Evolutionary conservation across 106 monocot genomes (phyloP).

Genomic region (Xerophyta viscosa): DNA sequence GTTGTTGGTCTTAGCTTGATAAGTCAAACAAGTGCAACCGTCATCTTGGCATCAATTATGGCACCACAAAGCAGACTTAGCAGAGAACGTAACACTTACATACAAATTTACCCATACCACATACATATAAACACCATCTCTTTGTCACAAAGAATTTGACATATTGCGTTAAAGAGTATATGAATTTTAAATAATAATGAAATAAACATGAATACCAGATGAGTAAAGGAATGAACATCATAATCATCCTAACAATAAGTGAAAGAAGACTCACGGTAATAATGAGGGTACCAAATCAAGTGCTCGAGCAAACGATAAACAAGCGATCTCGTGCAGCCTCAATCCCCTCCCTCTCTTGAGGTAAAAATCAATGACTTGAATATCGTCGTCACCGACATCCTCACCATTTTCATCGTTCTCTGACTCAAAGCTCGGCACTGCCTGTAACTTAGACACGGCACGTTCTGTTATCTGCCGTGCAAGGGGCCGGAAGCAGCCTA

Average conservation of each 20-base stretch:
- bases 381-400: constrained; percentile 50
- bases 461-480: constrained; percentile 25
- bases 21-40: too few species aligned
- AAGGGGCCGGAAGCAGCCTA: constrained; percentile 87
- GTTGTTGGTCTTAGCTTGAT: too few species aligned
- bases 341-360: constrained; percentile 40
- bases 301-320: constrained; percentile 63
- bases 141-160: too few species aligned
- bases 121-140: too few species aligned
- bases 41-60: too few species aligned
- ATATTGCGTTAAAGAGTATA: too few species aligned
- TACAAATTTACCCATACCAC: too few species aligned
- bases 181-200: not conserved
- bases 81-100: too few species aligned
- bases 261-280: constrained; percentile 27
- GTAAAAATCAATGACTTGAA: constrained; percentile 63
- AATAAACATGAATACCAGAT: not conserved
- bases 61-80: too few species aligned
- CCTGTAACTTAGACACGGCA: constrained; percentile 35
- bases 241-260: too few species aligned
- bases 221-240: too few species aligned
- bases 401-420: constrained; percentile 17
- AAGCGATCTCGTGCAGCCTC: constrained; percentile 80
- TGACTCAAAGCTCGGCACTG: constrained; percentile 9
- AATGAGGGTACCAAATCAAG: constrained; percentile 68